Conservation (phyloP, 1,284 basidiomycete species). For the Rhodotorula sp. region DNA sequence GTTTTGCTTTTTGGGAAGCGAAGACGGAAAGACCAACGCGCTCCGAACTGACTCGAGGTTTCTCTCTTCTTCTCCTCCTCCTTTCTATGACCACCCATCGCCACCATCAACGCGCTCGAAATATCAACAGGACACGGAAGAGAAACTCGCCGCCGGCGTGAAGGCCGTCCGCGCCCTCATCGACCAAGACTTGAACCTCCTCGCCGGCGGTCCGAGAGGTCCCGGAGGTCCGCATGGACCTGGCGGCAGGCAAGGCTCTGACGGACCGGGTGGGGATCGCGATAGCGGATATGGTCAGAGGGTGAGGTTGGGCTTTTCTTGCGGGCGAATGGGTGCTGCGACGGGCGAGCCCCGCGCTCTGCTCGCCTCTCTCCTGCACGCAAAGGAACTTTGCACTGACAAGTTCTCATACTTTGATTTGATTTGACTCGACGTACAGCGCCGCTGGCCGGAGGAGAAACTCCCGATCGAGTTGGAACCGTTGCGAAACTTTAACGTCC, state of each 20-base stretch:
- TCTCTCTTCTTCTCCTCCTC: too few species aligned
- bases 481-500: slow-evolving; percentile 92
- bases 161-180: slow-evolving; percentile 77
- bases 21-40: too few species aligned
- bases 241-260: background rate
- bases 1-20: too few species aligned
- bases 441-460: slow-evolving; percentile 96
- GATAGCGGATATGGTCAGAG: slow-evolving; percentile 22
- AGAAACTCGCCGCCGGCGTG: slow-evolving; percentile 75
- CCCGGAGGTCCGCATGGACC: background rate
- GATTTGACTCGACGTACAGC: slow-evolving; percentile 48
- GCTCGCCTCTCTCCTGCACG: background rate
- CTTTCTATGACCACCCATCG: too few species aligned
- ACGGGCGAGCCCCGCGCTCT: too few species aligned
- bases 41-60: too few species aligned
- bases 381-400: background rate
- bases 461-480: slow-evolving; percentile 81
- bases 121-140: slow-evolving; percentile 68
- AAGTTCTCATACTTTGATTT: background rate
- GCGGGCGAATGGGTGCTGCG: background rate
- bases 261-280: background rate
- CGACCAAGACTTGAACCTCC: slow-evolving; percentile 70
- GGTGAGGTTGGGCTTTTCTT: background rate
- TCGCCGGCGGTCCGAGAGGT: slow-evolving; percentile 65
- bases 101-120: too few species aligned